A percentile compares a stretch with the other conserved stretches of the same genome.
These are phyloP conservation scores for Pterulicium gracile DNA, from an alignment of 1,284 basidiomycete species.

Conservation along the genomic window DNA sequence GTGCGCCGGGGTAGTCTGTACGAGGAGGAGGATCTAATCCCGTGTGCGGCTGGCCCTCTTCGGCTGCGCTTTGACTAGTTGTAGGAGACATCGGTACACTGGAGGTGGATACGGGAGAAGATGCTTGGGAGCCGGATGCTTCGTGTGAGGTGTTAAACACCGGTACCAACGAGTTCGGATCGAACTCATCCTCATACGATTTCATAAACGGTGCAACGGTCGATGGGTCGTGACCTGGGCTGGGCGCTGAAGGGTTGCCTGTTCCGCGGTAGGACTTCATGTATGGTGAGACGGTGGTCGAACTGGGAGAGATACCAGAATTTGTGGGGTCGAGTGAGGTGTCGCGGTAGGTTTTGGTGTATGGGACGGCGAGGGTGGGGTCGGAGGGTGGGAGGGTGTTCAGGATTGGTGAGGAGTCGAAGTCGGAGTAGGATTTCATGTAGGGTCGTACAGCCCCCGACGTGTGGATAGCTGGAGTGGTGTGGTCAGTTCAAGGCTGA, in stretches of 20 bases:
- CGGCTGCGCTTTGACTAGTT: neutral
- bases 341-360: neutral
- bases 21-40: neutral
- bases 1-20: neutral
- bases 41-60: neutral
- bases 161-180: neutral
- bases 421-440: neutral
- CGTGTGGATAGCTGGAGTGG: neutral
- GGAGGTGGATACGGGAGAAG: neutral
- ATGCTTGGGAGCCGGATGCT: too few species aligned
- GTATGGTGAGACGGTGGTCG: neutral
- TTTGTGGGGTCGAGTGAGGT: neutral
- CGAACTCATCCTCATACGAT: neutral
- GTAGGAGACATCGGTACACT: neutral
- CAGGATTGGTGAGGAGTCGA: neutral
- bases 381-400: neutral
- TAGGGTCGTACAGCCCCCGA: too few species aligned
- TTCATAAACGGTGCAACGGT: neutral
- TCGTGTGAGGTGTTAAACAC: neutral
- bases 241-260: neutral
- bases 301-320: neutral
- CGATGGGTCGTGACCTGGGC: neutral
- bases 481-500: neutral
- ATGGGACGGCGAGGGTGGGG: neutral
- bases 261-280: too few species aligned